Conservation (phyloP, 257 asterid genomes). For the Forsythia viridissima region DNA sequence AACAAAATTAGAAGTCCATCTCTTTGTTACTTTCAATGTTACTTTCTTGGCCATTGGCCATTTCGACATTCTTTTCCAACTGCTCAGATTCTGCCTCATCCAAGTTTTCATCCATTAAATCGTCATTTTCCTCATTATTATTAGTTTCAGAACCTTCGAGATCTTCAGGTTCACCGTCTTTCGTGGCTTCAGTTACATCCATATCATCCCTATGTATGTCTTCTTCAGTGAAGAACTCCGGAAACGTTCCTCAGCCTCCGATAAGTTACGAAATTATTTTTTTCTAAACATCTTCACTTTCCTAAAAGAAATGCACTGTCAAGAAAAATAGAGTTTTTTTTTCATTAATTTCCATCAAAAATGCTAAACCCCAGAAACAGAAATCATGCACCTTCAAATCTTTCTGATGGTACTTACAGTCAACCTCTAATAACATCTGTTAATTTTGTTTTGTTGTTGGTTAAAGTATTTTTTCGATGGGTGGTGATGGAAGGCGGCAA, state of each 20-base stretch:
- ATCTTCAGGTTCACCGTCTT: conserved; percentile 57
- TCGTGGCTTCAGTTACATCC: conserved; percentile 52
- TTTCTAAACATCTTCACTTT: conserved; percentile 14
- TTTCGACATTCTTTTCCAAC: conserved; percentile 25
- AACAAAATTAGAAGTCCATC: conserved; percentile 28
- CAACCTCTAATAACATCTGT: conserved; percentile 22
- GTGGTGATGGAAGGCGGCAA: too few species aligned
- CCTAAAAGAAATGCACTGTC: conserved; percentile 42
- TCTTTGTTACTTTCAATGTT: conserved; percentile 44
- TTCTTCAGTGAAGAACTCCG: too few species aligned
- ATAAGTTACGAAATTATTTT: too few species aligned
- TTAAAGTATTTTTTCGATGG: too few species aligned
- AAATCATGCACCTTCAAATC: conserved; percentile 52
- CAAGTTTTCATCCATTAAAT: too few species aligned
- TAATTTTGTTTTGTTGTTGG: too few species aligned
- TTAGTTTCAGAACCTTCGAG: conserved; percentile 38
- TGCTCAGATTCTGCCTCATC: too few species aligned
- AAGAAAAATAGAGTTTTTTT: conserved; percentile 15
- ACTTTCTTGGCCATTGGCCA: conserved; percentile 29
- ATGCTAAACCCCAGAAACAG: conserved; percentile 51
- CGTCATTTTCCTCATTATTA: too few species aligned
- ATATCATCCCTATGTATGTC: conserved; percentile 46
- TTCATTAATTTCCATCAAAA: conserved; percentile 40
- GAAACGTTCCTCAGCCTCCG: too few species aligned
- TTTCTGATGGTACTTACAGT: conserved; percentile 33